Evolutionary conservation across 257 asterid species (phyloP), one percentile per base, ranked within the genome.

Genomic region (Ehretia macrophylla): DNA sequence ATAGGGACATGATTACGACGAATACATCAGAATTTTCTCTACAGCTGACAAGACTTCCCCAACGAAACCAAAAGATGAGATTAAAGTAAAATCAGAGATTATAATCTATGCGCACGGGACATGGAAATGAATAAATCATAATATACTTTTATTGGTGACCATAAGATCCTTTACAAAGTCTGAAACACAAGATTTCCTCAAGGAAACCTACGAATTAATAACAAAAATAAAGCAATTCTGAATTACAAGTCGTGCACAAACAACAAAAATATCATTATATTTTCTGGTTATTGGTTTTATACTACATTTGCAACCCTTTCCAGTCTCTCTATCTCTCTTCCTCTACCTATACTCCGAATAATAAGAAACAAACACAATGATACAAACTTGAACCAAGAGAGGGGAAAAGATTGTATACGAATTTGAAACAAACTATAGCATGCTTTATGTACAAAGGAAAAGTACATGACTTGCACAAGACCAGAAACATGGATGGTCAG

Each of bases 311-410:
- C 47, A 42, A 42, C 47, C 47, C 47, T 42, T 42, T 42, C 16
- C 47, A 4, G 11, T 14, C 47, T 42, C 57, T 52, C 57, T 49
- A n/a, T 52, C 38, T 52, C 54, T 49, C 23, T 52, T 20, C 32
- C 56, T 20, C 39, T 51, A 21, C 32, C 57, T 52, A 52, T 37
- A 11, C 38, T 52, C 57, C n/a, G 32, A 21, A 22, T 52, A 52
- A 51, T 51, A 13, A 12, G 8, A 38, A 42, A 42, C 47, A 2
- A 42, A 42, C 47, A 42, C 3, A 42, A 42, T 42, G 47, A 14
- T 42, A 42, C 57, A 21, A 22, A 52, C 38, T 52, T 21, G 57
- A 52, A 20, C 32, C 57, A 52, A 21, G 38, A 22, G 38, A 16
- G 19, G 18, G 5, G 35, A 42, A 0, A 21, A 22, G 39, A 52